Evolutionary conservation across 2,329 filamentous ascomycete genomes (phyloP).

Genomic region (Coleophoma eucalyptorum): DNA sequence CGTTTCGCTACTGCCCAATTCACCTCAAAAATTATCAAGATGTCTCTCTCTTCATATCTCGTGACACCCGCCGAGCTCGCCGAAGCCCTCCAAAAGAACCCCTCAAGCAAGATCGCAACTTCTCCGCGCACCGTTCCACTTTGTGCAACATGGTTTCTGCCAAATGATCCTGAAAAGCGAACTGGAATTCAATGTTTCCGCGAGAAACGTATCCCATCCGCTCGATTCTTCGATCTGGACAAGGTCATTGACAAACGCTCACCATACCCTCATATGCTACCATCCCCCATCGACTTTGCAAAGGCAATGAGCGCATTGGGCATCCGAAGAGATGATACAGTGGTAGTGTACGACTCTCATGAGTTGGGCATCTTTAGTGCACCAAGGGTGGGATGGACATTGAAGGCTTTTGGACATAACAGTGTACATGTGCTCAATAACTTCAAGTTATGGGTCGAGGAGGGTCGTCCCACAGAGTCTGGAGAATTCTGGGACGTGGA

Average conservation of each 20-base stretch:
- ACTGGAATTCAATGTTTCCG: slow-evolving; percentile 74
- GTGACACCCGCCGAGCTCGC: slow-evolving; percentile 81
- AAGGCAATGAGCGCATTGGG: slow-evolving; percentile 86
- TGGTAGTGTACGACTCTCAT: slow-evolving; percentile 91
- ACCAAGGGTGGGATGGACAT: slow-evolving; percentile 89
- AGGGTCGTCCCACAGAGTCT: slow-evolving; percentile 78
- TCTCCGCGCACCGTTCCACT: slow-evolving; percentile 82
- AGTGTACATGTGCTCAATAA: slow-evolving; percentile 93
- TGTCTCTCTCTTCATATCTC: slow-evolving; percentile 72
- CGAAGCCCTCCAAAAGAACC: slow-evolving; percentile 78
- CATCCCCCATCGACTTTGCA: slow-evolving; percentile 74
- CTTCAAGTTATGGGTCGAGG: slow-evolving; percentile 87
- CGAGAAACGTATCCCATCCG: slow-evolving; percentile 78
- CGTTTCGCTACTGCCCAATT: slow-evolving; percentile 12
- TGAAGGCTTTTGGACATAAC: slow-evolving; percentile 83
- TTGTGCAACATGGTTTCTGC: slow-evolving; percentile 94
- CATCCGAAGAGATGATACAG: slow-evolving; percentile 79
- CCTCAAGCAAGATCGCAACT: slow-evolving; percentile 73
- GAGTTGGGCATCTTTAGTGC: slow-evolving; percentile 94
- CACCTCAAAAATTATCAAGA: slow-evolving; percentile 17
- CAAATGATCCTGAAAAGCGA: slow-evolving; percentile 74
- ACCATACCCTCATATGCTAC: slow-evolving; percentile 96
- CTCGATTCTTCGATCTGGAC: slow-evolving; percentile 96
- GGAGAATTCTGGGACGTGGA: slow-evolving; percentile 68
- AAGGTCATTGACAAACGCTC: slow-evolving; percentile 83